Percentiles rank a stretch among this genome's conserved stretches.
Evolutionary conservation across 345 rosid species (phyloP).

Genomic region (Eucalyptus dawsonii): DNA sequence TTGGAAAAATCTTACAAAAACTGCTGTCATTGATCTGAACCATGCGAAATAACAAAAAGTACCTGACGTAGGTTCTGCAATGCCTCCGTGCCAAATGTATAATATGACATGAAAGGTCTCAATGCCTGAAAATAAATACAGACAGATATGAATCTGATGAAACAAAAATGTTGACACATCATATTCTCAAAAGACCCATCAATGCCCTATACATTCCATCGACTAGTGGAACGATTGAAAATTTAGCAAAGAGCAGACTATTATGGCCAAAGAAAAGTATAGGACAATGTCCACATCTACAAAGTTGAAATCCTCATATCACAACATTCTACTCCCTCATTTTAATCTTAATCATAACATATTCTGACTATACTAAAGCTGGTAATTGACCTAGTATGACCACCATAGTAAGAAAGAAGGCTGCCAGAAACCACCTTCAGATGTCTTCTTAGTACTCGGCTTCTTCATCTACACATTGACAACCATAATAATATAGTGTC

Average conservation of each 20-base stretch:
- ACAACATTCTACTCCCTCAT: background rate
- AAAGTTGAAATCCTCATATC: background rate
- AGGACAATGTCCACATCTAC: background rate
- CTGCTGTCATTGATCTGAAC: background rate
- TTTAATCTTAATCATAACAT: background rate
- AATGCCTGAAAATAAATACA: conserved; percentile 26
- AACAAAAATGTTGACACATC: background rate
- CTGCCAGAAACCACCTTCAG: background rate
- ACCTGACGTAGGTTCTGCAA: conserved; percentile 54
- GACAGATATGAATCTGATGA: background rate
- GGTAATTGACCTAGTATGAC: background rate
- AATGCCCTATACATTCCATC: background rate
- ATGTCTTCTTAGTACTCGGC: background rate
- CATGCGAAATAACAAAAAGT: background rate
- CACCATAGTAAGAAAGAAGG: background rate
- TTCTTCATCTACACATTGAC: background rate
- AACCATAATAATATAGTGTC: background rate
- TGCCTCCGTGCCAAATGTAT: conserved; percentile 45
- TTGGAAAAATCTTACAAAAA: background rate
- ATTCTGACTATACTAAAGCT: background rate
- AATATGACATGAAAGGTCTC: conserved; percentile 65
- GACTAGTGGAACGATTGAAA: background rate
- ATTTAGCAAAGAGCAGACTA: background rate
- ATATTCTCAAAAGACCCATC: background rate
- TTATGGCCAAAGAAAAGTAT: background rate